Evolutionary conservation across 2,329 filamentous ascomycete species (phyloP), one percentile per base, ranked within the genome.

Genomic region (Arachnomyces sp.): DNA sequence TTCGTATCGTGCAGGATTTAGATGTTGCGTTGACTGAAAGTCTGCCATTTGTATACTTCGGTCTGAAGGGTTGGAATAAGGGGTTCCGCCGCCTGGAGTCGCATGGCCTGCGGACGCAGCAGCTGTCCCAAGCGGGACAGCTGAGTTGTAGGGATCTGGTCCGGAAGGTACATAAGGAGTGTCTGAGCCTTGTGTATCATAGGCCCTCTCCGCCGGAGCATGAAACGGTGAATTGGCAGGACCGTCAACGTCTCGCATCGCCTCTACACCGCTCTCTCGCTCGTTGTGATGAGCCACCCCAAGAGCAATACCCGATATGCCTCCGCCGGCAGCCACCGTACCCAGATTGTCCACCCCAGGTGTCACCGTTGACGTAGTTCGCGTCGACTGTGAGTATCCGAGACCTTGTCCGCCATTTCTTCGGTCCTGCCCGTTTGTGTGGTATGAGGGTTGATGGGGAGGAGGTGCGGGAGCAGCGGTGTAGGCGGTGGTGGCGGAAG

Each of bases 261-360:
- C 78, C 40, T 82, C 75, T 44, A 81, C 51, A 16, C 80, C 82
- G 60, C 79, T 82, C 50, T 82, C 74, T 45, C 79, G 69, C 45
- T 77, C 71, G 61, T 80, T 77, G 38, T 71, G 72, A 51, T 82
- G 79, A 36, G 82, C 80, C 36, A 84, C 75, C 40, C 69, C 76
- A 52, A 80, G 71, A 30, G 82, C 81, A 44, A 85, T 77, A 40
- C 80, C 80, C 21, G 80, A 71, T 60, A 86, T 78, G 41, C 80
- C 82, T 50, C 80, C 82, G 15, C 68, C 69, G 17, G 73, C 70
- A 12, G 82, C 77, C 30, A 68, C 60, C 36, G 77, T 69, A 44
- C 80, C 72, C 48, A 82, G 77, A 57, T 86, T 85, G 62, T 86
- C 80, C 45, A 77, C 72, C 28, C 77, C 80, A 2, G 78, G 77